phyloP scores from a whole-genome alignment of 2,329 filamentous ascomycete species.

The Penicillium sp. region DNA sequence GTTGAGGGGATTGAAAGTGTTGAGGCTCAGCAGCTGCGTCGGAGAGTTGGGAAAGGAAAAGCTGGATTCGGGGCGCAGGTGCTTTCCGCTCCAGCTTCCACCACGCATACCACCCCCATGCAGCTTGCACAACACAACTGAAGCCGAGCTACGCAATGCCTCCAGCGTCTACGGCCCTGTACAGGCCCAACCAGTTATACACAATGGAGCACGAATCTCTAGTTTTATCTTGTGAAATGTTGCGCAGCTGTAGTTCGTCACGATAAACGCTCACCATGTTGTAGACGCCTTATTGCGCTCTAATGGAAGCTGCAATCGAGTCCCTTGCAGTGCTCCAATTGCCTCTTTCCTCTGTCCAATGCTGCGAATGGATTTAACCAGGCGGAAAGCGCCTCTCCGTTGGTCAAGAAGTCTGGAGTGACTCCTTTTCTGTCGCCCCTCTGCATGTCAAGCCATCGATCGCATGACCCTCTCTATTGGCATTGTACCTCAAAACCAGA shows the following conservation, averaged over 20 bases:
- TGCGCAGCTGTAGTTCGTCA: neutral
- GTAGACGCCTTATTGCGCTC: slow-evolving; percentile 4
- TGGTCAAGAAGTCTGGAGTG: slow-evolving; percentile 2
- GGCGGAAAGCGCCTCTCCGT: neutral
- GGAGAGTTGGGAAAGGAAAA: slow-evolving; percentile 12
- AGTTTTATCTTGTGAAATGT: neutral
- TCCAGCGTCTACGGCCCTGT: neutral
- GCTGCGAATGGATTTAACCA: slow-evolving; percentile 16
- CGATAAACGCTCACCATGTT: neutral
- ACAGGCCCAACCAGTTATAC: neutral
- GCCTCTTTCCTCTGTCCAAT: slow-evolving; percentile 26
- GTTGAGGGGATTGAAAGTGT: neutral
- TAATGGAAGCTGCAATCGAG: slow-evolving; percentile 19
- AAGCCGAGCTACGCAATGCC: slow-evolving; percentile 5
- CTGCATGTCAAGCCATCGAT: neutral
- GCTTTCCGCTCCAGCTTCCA: slow-evolving; percentile 9
- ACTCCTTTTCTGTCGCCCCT: neutral
- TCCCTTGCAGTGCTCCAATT: slow-evolving; percentile 16
- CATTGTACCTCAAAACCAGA: neutral
- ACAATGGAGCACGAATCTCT: neutral
- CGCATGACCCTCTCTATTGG: neutral
- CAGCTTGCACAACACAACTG: slow-evolving; percentile 15
- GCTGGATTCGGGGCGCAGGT: slow-evolving; percentile 8
- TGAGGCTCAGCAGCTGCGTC: slow-evolving; percentile 1
- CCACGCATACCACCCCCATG: neutral